Evolutionary conservation across 2,329 filamentous ascomycete species (phyloP), one percentile per base, ranked within the genome.

Genomic region (Rutstroemia sp.): DNA sequence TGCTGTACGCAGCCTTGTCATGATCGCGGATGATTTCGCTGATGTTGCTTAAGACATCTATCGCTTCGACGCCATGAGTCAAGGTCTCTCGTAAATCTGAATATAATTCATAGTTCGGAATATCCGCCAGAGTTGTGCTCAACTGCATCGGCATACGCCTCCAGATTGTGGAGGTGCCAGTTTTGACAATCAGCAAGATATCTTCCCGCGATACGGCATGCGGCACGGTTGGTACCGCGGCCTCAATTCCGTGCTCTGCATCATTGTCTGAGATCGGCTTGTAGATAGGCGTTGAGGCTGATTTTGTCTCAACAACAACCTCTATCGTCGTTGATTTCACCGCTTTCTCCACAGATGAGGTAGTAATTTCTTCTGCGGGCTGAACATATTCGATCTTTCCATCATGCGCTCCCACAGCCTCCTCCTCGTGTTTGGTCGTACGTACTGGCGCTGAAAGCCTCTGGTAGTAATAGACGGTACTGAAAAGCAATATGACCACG

Each of bases 81-180:
- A 55, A 25, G 16, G 34, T 36, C 19, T 50, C 52, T 21, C 30
- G 38, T 10, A 50, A 10, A 36, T 55, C 52, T 2, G 52, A 50
- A 36, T 55, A 55, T 34, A 50, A 23, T 12, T 34, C 46, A 10
- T 4, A 38, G 14, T 50, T 30, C 16, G 46, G 38, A 2, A 23
- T 12, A 25, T 5, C 46, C 8, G 25, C 38, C 6, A 60, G 34
- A 5, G 56, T 58, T 7, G 58, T 60, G 21, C 46, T 23, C 6
- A 60, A 14, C 19, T 60, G 58, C 27, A 50, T 12, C 16, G 52
- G 56, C 58, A 60, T 60, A 19, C 58, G 56, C 17, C 56, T 38
- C 56, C 51, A 60, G 38, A 50, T 10, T 14, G 56, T 56, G 17
- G 25, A 54, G 16, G 51, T 48, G 30, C 58, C 58, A 12, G 58